phyloP scores from a whole-genome alignment of 352 stramenopile species.

The Discostella stelligera region DNA sequence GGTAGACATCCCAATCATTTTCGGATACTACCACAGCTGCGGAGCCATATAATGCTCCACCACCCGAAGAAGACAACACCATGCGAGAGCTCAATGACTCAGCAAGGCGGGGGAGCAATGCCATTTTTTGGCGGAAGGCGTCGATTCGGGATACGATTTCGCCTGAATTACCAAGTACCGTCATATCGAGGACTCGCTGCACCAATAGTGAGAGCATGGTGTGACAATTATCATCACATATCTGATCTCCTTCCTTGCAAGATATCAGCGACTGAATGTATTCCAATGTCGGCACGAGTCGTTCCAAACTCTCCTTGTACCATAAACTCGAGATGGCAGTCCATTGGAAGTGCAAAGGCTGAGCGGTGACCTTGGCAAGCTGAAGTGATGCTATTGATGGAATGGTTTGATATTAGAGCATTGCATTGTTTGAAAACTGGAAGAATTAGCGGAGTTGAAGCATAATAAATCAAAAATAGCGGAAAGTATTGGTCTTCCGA shows the following conservation, averaged over 20 bases:
- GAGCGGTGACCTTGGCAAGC: conserved; percentile 18
- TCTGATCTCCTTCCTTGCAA: neutral
- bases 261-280: conserved; percentile 9
- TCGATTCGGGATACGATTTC: conserved; percentile 23
- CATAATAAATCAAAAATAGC: neutral
- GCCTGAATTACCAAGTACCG: conserved; percentile 3
- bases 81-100: conserved; percentile 62
- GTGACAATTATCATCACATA: neutral
- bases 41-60: neutral
- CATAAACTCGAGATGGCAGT: conserved; percentile 40
- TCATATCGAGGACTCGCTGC: conserved; percentile 1
- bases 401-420: too few relatives aligned
- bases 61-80: conserved; percentile 17
- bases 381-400: conserved; percentile 11
- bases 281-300: conserved; percentile 15
- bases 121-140: conserved; percentile 43
- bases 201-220: neutral
- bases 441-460: neutral
- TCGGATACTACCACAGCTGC: conserved; percentile 42
- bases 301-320: conserved; percentile 33
- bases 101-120: conserved; percentile 64
- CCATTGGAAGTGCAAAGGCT: conserved; percentile 37
- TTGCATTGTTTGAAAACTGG: too few relatives aligned
- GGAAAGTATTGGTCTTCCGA: too few relatives aligned
- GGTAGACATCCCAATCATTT: conserved; percentile 57